Conservation (phyloP, 2,329 filamentous ascomycete species). For the Ophiosphaerella korrae region DNA sequence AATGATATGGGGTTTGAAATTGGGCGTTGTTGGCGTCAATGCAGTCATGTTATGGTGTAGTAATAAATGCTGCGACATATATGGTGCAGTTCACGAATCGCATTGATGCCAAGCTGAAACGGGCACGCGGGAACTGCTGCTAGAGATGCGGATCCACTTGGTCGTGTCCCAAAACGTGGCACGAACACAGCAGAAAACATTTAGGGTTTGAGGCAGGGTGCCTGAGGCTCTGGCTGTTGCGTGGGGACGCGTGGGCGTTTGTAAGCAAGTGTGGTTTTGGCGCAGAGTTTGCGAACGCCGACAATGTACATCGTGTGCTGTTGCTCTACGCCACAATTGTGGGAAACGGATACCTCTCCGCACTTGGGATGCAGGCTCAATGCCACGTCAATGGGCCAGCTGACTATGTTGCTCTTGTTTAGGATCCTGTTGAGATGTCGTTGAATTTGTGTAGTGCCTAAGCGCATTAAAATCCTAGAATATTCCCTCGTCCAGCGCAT, state of each 20-base stretch:
- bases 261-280: background rate
- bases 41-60: slow-evolving; percentile 13
- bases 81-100: slow-evolving; percentile 10
- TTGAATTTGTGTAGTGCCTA: slow-evolving; percentile 28
- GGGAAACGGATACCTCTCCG: background rate
- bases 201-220: slow-evolving; percentile 14
- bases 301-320: no score
- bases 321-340: no score
- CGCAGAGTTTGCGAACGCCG: no score
- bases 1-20: background rate
- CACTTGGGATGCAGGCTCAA: background rate
- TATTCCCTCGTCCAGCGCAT: slow-evolving; percentile 13
- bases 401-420: slow-evolving; percentile 1
- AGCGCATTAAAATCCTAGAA: slow-evolving; percentile 27
- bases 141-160: background rate
- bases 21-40: slow-evolving; percentile 19
- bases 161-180: slow-evolving; percentile 11
- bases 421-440: slow-evolving; percentile 8
- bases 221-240: slow-evolving; percentile 12
- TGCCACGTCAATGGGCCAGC: background rate
- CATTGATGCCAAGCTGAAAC: slow-evolving; percentile 19
- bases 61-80: slow-evolving; percentile 20
- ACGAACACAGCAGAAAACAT: slow-evolving; percentile 13
- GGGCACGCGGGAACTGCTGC: slow-evolving; percentile 9
- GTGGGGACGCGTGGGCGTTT: background rate